Evolutionary conservation across 1,284 basidiomycete genomes (phyloP).

Genomic region (Malassezia caprae): DNA sequence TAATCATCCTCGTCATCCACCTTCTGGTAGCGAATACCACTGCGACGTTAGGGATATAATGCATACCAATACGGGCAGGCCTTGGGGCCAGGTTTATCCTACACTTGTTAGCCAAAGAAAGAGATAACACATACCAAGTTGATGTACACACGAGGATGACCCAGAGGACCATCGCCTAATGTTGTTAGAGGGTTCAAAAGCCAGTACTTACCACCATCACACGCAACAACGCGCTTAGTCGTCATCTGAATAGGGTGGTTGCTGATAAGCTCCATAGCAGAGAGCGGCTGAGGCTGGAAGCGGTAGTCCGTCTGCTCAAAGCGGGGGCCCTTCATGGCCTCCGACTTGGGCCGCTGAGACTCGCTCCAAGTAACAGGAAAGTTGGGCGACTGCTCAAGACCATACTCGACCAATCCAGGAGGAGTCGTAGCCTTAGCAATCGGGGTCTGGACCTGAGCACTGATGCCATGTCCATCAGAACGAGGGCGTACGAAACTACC

Average conservation of each 20-base stretch:
- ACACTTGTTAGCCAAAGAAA: background rate
- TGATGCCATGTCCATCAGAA: background rate
- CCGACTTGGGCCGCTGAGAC: conserved; percentile 53
- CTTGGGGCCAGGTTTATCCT: conserved; percentile 49
- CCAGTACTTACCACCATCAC: conserved; percentile 58
- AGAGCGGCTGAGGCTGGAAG: conserved; percentile 72
- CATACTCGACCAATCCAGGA: conserved; percentile 13
- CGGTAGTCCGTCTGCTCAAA: conserved; percentile 82
- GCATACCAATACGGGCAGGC: conserved; percentile 31
- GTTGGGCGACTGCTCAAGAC: conserved; percentile 27
- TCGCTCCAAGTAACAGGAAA: conserved; percentile 20
- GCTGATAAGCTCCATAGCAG: conserved; percentile 76
- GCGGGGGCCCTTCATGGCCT: conserved; percentile 56
- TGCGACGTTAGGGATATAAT: background rate
- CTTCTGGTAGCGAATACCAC: conserved; percentile 17
- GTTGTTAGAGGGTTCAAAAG: background rate
- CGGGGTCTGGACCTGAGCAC: conserved; percentile 4
- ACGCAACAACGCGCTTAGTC: conserved; percentile 68
- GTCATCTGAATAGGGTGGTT: conserved; percentile 75
- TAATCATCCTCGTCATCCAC: conserved; percentile 4
- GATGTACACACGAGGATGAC: conserved; percentile 90
- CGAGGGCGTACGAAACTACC: conserved; percentile 15
- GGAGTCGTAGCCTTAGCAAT: conserved; percentile 26
- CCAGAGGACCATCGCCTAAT: conserved; percentile 78
- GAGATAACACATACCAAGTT: conserved; percentile 55